Evolutionary conservation across 2,329 filamentous ascomycete genomes (phyloP).

Genomic region (Pochonia chlamydosporia): DNA sequence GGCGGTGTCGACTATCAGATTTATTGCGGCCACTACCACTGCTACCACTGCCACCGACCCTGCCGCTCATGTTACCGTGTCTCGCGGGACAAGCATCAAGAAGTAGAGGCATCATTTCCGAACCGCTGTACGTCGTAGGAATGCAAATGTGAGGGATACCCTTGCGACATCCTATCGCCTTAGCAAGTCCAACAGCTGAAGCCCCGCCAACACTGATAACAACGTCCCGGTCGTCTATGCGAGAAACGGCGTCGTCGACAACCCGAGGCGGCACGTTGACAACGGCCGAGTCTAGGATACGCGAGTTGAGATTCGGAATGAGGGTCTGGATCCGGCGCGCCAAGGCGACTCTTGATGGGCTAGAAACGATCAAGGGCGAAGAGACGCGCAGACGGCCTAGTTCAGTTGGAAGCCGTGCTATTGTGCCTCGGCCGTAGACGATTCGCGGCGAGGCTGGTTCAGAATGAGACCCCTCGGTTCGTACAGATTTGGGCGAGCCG

Average conservation of each 20-base stretch:
- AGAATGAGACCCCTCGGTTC: conserved; percentile 3
- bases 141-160: conserved; percentile 52
- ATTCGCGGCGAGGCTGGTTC: conserved; percentile 21
- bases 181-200: conserved; percentile 54
- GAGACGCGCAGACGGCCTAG: conserved; percentile 24
- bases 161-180: conserved; percentile 46
- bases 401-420: conserved; percentile 27
- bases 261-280: conserved; percentile 21
- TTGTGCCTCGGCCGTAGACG: conserved; percentile 27
- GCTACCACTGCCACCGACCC: conserved; percentile 1
- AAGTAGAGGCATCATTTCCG: conserved; percentile 45
- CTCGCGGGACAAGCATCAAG: conserved; percentile 13
- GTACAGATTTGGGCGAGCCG: conserved; percentile 5
- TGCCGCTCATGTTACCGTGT: conserved; percentile 5
- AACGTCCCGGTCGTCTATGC: conserved; percentile 40
- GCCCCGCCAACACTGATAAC: conserved; percentile 58
- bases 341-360: conserved; percentile 29
- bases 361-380: conserved; percentile 30
- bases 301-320: conserved; percentile 25
- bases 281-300: conserved; percentile 27
- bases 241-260: conserved; percentile 21
- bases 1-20: background rate
- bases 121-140: conserved; percentile 54
- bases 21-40: conserved; percentile 7
- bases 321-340: conserved; percentile 26